A percentile compares a stretch with the other conserved stretches of the same genome.
These are phyloP conservation scores for Iberis amara DNA, from an alignment of 441 rosid species.

Conservation along the genomic window DNA sequence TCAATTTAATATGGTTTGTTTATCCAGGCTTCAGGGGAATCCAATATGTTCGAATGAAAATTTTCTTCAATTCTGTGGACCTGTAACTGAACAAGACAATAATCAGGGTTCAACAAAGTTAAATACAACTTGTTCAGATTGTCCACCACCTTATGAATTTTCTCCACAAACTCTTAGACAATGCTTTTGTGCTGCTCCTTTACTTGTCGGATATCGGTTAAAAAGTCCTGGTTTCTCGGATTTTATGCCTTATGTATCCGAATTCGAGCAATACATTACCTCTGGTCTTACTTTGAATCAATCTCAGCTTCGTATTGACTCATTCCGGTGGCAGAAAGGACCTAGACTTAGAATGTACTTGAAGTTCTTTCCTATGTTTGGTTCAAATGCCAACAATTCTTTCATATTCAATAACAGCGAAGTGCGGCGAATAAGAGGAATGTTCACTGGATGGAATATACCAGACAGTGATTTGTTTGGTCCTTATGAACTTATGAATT, in stretches of 20 bases:
- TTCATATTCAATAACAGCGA: constrained; percentile 56
- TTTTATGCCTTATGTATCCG: constrained; percentile 43
- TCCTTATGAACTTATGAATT: constrained; percentile 80
- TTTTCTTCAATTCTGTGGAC: constrained; percentile 40
- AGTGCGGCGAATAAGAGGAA: constrained; percentile 44
- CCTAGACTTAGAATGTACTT: constrained; percentile 71
- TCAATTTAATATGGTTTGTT: not conserved
- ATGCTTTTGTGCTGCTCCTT: constrained; percentile 81
- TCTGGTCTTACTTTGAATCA: constrained; percentile 44
- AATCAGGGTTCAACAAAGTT: constrained; percentile 27
- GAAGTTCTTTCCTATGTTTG: constrained; percentile 59
- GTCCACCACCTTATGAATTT: constrained; percentile 66
- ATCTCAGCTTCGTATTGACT: constrained; percentile 51
- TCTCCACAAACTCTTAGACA: constrained; percentile 37
- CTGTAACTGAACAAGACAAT: constrained; percentile 28
- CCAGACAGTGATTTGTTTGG: constrained; percentile 67
- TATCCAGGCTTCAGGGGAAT: constrained; percentile 87
- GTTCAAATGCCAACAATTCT: constrained; percentile 31
- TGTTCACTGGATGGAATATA: constrained; percentile 78
- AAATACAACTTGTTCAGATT: constrained; percentile 40
- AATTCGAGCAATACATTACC: constrained; percentile 49
- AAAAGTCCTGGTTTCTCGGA: constrained; percentile 88
- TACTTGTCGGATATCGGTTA: constrained; percentile 70
- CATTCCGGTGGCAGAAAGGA: constrained; percentile 59
- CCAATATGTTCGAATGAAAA: constrained; percentile 52